These are phyloP conservation scores for Flaveria robusta DNA, from an alignment of 129 eudicot genomes.

Conservation along the genomic window DNA sequence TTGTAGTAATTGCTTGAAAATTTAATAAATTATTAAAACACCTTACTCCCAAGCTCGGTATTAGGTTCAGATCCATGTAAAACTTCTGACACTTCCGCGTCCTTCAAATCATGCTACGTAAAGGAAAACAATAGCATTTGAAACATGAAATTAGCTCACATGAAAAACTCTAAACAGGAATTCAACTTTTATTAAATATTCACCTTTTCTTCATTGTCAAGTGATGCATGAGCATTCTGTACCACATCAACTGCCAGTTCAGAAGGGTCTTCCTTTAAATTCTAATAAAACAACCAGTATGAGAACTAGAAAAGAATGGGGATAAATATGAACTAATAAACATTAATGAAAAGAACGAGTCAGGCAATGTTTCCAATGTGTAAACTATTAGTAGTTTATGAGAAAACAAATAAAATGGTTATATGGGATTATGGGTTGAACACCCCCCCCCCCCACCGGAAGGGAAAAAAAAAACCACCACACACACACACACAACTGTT, in stretches of 20 bases:
- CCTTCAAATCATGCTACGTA: constrained; percentile 35
- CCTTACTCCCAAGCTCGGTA: constrained; percentile 44
- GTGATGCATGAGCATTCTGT: constrained; percentile 43
- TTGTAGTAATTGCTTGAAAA: constrained; percentile 1
- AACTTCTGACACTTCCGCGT: constrained; percentile 42
- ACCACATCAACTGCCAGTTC: constrained; percentile 39
- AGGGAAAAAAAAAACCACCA: neutral
- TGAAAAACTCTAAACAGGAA: neutral
- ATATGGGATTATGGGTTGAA: neutral
- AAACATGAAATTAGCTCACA: constrained; percentile 21
- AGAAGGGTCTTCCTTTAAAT: constrained; percentile 39
- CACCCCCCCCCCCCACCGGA: neutral
- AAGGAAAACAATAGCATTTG: constrained; percentile 31
- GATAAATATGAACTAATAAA: neutral
- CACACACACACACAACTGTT: neutral
- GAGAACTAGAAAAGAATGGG: constrained; percentile 21
- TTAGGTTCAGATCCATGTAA: constrained; percentile 30
- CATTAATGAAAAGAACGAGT: neutral
- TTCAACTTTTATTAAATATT: constrained; percentile 15
- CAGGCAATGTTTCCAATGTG: neutral
- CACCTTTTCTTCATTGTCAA: constrained; percentile 46
- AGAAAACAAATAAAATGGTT: neutral
- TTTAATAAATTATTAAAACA: constrained; percentile 15
- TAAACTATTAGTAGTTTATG: neutral
- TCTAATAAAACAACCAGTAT: constrained; percentile 38